Evolutionary conservation across 352 stramenopile genomes (phyloP), one percentile per base, ranked within the genome.

Genomic region (Peronospora belbahrii): DNA sequence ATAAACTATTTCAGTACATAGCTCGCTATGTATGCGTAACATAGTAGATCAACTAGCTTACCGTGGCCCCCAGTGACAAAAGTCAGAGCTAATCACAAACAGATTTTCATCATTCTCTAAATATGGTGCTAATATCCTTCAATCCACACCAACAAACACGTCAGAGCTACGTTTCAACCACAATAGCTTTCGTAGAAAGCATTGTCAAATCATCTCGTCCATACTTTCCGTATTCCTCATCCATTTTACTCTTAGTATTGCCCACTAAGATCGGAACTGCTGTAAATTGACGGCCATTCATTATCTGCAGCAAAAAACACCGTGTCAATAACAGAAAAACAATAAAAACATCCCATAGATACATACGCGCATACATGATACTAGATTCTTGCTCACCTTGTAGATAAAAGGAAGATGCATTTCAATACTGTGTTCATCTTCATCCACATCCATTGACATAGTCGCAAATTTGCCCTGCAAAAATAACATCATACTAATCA

Each of bases 31-130:
- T 8, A 27, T 10, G 9, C 24, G 11, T 28, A 11, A 11, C 24
- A 13, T 17, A 23, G 1, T 10, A 10, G 34, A 42, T 33, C 2
- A 17, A 25, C 0, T 13, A 19, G 14, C 52, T 45, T 49, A 88
- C 79, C 89, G 62, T 19, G 63, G 70, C 14, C 92, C 93, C 89
- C 94, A 99, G 62, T 99, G 96, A 52, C 94, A 98, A 72, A 99
- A 98, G 56, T 99, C 96, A 6, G 85, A 97, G 62, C 89, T 98
- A 59, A 98, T 80, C 10, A 98, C 79, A 45, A 97, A 98, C 22
- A 98, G 71, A 54, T 98, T 97, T 39, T 85, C 65, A 6, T 77
- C 62, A 45, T 97, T 74, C 27, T 88, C 83, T n/a, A 99, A 59
- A 60, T 96, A 96, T 5, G 88, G 73, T 8, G 85, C 77, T 41